A percentile compares a stretch with the other conserved stretches of the same genome.
Conservation (phyloP, 495 filamentous ascomycete species). For the Delitschia confertaspora region DNA sequence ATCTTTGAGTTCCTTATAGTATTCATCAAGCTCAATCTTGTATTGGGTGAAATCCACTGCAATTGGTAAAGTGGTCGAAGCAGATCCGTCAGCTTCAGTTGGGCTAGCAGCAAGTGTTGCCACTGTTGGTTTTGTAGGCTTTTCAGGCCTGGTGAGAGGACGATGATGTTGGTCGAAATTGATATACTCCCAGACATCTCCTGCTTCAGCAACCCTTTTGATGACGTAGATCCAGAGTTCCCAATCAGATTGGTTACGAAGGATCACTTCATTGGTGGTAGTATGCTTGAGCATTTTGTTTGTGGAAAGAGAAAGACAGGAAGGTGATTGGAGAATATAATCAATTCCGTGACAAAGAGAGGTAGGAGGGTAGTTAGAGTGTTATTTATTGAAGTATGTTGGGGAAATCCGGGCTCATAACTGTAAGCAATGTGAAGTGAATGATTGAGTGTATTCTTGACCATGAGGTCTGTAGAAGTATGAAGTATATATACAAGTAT, state of each 20-base stretch:
- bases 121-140: not conserved
- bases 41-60: not conserved
- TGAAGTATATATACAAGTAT: too few species aligned
- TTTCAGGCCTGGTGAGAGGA: not conserved
- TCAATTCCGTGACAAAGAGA: not conserved
- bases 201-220: constrained; percentile 1
- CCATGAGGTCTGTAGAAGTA: too few species aligned
- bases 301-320: not conserved
- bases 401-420: constrained; percentile 1
- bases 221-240: constrained; percentile 1
- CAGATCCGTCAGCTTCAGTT: too few species aligned
- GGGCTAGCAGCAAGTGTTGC: not conserved
- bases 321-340: not conserved
- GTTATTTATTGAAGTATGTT: not conserved
- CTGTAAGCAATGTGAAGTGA: constrained; percentile 4
- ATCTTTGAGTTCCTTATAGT: not conserved
- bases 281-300: not conserved
- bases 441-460: too few species aligned
- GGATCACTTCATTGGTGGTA: not conserved
- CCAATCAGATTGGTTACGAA: not conserved
- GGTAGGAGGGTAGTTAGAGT: not conserved
- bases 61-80: not conserved
- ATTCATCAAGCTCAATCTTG: not conserved
- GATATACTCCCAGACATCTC: constrained; percentile 1
- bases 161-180: not conserved